These are phyloP conservation scores for Mycosarcoma maydis DNA, from an alignment of 1,284 basidiomycete genomes.

Conservation along the genomic window DNA sequence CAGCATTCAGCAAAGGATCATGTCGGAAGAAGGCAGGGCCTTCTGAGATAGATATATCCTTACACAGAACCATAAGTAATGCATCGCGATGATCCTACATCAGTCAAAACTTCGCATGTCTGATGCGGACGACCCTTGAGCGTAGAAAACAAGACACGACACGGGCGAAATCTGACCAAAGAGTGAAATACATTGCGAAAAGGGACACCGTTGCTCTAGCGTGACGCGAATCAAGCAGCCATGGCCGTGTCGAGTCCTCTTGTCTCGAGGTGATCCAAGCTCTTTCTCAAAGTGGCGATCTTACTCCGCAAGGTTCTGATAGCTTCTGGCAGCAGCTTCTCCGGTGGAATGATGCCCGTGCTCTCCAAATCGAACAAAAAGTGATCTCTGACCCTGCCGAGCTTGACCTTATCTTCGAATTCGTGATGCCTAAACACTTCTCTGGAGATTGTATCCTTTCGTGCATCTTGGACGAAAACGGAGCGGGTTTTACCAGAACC, in stretches of 20 bases:
- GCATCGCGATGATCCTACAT: no score
- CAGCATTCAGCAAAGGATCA: constrained; percentile 48
- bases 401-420: constrained; percentile 83
- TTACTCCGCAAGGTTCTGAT: constrained; percentile 85
- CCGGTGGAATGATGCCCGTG: constrained; percentile 84
- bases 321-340: constrained; percentile 84
- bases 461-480: constrained; percentile 74
- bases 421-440: constrained; percentile 93
- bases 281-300: constrained; percentile 69
- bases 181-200: constrained; percentile 17
- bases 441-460: constrained; percentile 89
- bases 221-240: constrained; percentile 9
- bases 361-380: constrained; percentile 94
- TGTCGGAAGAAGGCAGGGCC: constrained; percentile 50
- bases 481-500: constrained; percentile 73
- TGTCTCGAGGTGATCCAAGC: constrained; percentile 54
- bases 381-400: constrained; percentile 88
- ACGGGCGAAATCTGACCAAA: no score
- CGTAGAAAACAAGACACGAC: no score
- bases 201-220: no score
- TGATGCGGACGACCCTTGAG: no score
- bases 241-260: constrained; percentile 32
- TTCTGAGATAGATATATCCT: constrained; percentile 2
- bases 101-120: no score
- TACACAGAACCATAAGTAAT: no score